Percentiles rank a stretch among this genome's conserved stretches.
Conservation (phyloP, 2,329 filamentous ascomycete species). For the Blastomyces emzantsi region DNA sequence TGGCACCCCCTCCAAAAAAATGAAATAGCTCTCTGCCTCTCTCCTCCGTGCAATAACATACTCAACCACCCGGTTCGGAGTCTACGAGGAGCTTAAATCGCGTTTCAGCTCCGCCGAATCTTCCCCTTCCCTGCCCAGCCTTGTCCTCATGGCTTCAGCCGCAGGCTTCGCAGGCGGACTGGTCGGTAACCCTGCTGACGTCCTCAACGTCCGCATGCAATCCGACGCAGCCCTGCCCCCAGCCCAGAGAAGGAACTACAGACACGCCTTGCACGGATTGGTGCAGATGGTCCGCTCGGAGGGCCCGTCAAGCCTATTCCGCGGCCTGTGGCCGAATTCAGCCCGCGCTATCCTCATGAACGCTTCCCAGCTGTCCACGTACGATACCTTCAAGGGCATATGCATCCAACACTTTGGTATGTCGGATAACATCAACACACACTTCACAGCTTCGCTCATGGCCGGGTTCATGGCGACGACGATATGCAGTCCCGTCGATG, state of each 20-base stretch:
- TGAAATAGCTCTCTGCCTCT: slow-evolving; percentile 65
- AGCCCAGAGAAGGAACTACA: slow-evolving; percentile 74
- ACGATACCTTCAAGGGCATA: slow-evolving; percentile 54
- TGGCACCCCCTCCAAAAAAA: too few relatives aligned
- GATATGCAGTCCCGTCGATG: slow-evolving; percentile 57
- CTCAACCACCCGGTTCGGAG: slow-evolving; percentile 89
- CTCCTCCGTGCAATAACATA: slow-evolving; percentile 92
- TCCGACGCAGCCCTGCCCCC: slow-evolving; percentile 71
- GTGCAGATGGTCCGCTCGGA: slow-evolving; percentile 80
- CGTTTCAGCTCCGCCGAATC: slow-evolving; percentile 46
- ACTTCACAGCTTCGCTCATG: slow-evolving; percentile 53
- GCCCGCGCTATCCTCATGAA: slow-evolving; percentile 58
- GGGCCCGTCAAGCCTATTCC: slow-evolving; percentile 65
- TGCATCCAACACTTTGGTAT: slow-evolving; percentile 46
- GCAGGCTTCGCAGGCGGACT: slow-evolving; percentile 86
- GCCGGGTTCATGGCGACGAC: slow-evolving; percentile 59
- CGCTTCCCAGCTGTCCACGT: slow-evolving; percentile 53
- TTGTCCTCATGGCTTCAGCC: slow-evolving; percentile 70
- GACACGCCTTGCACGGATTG: slow-evolving; percentile 77
- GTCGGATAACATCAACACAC: slow-evolving; percentile 49
- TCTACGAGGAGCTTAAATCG: slow-evolving; percentile 88
- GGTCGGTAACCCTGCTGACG: slow-evolving; percentile 88
- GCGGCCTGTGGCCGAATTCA: slow-evolving; percentile 60
- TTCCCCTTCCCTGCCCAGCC: slow-evolving; percentile 60
- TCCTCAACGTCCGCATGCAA: slow-evolving; percentile 98